Percentiles rank a stretch among this genome's conserved stretches.
Conservation (phyloP, 2,329 filamentous ascomycete genomes). For the Xylariales sp. region DNA sequence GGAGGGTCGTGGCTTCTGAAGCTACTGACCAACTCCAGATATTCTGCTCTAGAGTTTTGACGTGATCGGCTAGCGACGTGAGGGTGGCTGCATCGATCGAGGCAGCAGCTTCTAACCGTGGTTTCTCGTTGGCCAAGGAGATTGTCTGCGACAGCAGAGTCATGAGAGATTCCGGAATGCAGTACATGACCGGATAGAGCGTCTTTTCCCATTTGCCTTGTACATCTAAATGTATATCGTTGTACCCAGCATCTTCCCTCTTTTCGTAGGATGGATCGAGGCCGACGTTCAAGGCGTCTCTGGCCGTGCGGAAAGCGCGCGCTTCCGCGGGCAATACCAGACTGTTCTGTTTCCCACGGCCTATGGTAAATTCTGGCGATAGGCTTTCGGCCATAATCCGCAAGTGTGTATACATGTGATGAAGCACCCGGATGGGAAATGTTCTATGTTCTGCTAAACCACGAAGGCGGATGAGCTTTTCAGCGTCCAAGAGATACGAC, state of each 20-base stretch:
- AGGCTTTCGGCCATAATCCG: slow-evolving; percentile 41
- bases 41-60: slow-evolving; percentile 25
- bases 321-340: slow-evolving; percentile 1
- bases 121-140: slow-evolving; percentile 37
- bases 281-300: slow-evolving; percentile 19
- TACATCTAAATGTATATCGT: slow-evolving; percentile 36
- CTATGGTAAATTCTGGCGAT: slow-evolving; percentile 7
- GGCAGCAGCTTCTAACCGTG: slow-evolving; percentile 19
- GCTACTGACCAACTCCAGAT: slow-evolving; percentile 26
- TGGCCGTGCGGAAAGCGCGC: slow-evolving; percentile 23
- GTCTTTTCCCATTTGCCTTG: slow-evolving; percentile 34
- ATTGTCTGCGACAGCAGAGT: slow-evolving; percentile 35
- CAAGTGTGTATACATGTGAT: slow-evolving; percentile 42
- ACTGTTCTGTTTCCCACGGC: background rate
- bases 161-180: slow-evolving; percentile 35
- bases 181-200: slow-evolving; percentile 39
- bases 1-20: too few relatives aligned
- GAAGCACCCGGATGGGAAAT: slow-evolving; percentile 35
- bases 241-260: slow-evolving; percentile 34
- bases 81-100: slow-evolving; percentile 17
- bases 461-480: slow-evolving; percentile 34
- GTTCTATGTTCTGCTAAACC: slow-evolving; percentile 34
- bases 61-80: slow-evolving; percentile 19
- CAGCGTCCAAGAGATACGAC: slow-evolving; percentile 32
- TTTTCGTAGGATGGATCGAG: slow-evolving; percentile 22